Evolutionary conservation across 1,284 basidiomycete genomes (phyloP).

Genomic region (Kwoniella shivajii): DNA sequence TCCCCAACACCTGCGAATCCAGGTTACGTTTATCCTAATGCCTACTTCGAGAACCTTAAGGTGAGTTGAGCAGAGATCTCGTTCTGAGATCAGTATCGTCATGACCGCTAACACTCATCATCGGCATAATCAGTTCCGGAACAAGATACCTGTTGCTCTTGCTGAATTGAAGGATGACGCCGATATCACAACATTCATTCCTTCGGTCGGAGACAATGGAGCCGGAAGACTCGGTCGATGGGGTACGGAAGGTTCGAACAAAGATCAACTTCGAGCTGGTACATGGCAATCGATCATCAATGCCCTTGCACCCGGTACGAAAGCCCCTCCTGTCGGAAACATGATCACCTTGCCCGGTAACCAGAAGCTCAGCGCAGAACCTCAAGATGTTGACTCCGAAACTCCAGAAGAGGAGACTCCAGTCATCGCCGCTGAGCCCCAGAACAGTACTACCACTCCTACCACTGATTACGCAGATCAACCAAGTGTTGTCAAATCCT

Average conservation of each 20-base stretch:
- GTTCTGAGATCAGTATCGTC: too few relatives aligned
- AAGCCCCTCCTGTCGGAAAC: not conserved
- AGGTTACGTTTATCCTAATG: conserved; percentile 28
- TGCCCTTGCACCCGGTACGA: not conserved
- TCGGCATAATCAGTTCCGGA: conserved; percentile 12
- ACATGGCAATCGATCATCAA: conserved; percentile 11
- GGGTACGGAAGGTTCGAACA: conserved; percentile 22
- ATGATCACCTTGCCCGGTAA: too few relatives aligned
- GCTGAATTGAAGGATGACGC: conserved; percentile 6
- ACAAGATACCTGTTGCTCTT: conserved; percentile 21
- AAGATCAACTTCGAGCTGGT: conserved; percentile 9
- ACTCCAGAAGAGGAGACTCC: not conserved
- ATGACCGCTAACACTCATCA: not conserved
- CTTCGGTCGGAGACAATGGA: conserved; percentile 19
- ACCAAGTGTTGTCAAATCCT: not conserved
- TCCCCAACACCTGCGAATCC: conserved; percentile 11
- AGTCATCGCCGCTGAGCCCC: not conserved
- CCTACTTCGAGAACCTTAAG: conserved; percentile 31
- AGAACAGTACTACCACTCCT: not conserved
- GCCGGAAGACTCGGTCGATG: conserved; percentile 16
- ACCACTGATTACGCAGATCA: not conserved
- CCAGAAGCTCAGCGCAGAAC: too few relatives aligned
- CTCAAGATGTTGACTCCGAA: not conserved
- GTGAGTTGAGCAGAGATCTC: conserved; percentile 25
- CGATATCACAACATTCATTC: conserved; percentile 8